A percentile compares a stretch with the other conserved stretches of the same genome.
Conservation (phyloP, 2,329 filamentous ascomycete species). For the Exserohilum turcica region DNA sequence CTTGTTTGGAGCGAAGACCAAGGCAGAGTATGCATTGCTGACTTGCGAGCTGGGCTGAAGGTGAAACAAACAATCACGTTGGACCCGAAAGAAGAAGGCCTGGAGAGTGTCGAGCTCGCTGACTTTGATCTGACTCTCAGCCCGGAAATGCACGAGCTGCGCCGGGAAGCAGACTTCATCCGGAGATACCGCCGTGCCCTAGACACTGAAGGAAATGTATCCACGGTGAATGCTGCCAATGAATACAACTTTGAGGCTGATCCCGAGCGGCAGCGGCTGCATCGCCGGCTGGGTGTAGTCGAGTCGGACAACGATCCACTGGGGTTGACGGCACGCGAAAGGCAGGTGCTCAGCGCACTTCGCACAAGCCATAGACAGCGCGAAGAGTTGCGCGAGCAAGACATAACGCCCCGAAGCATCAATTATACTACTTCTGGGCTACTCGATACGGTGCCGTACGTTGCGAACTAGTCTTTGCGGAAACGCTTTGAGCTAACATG, state of each 20-base stretch:
- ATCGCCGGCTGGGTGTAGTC: slow-evolving; percentile 45
- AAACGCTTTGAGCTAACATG: slow-evolving; percentile 7
- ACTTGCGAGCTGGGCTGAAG: slow-evolving; percentile 69
- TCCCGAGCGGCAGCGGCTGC: slow-evolving; percentile 36
- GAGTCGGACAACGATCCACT: slow-evolving; percentile 53
- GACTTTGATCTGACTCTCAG: slow-evolving; percentile 52
- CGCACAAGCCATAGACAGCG: slow-evolving; percentile 49
- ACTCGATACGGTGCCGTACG: slow-evolving; percentile 34
- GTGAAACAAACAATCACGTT: slow-evolving; percentile 72
- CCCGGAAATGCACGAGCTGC: slow-evolving; percentile 54
- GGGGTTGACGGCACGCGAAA: slow-evolving; percentile 53
- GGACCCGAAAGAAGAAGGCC: slow-evolving; percentile 60
- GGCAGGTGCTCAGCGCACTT: slow-evolving; percentile 54
- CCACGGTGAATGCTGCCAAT: slow-evolving; percentile 48
- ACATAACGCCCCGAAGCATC: slow-evolving; percentile 48
- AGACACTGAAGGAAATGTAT: slow-evolving; percentile 45
- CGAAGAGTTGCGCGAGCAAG: slow-evolving; percentile 49
- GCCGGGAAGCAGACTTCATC: slow-evolving; percentile 53
- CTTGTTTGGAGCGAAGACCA: slow-evolving; percentile 93
- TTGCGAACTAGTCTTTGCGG: slow-evolving; percentile 8
- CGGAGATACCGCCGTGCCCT: slow-evolving; percentile 50
- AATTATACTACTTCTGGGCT: slow-evolving; percentile 48
- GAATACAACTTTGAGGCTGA: slow-evolving; percentile 51
- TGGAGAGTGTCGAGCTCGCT: slow-evolving; percentile 62
- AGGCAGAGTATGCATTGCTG: slow-evolving; percentile 73